Evolutionary conservation across 2,329 filamentous ascomycete genomes (phyloP).

Genomic region (Raffaelea ambrosiae): DNA sequence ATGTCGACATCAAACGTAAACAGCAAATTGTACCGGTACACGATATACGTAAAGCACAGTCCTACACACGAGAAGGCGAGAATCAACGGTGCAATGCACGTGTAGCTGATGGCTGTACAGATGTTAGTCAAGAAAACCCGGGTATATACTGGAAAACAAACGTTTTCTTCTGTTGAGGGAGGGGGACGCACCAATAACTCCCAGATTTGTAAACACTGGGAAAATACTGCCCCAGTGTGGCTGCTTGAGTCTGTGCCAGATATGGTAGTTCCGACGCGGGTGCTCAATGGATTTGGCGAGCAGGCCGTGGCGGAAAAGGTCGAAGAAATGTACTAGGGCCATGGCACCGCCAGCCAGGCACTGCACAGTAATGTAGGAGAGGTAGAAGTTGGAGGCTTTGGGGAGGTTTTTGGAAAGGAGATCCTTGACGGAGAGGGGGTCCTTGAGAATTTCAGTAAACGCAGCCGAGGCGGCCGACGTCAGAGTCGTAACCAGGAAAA

Average conservation of each 20-base stretch:
- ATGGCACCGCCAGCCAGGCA: constrained; percentile 69
- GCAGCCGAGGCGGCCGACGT: constrained; percentile 63
- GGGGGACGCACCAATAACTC: constrained; percentile 49
- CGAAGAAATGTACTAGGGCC: constrained; percentile 64
- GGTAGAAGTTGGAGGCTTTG: constrained; percentile 68
- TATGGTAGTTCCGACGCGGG: constrained; percentile 70
- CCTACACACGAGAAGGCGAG: constrained; percentile 72
- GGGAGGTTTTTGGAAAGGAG: constrained; percentile 59
- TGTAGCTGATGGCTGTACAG: constrained; percentile 61
- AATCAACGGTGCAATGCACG: constrained; percentile 75
- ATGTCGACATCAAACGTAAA: constrained; percentile 72
- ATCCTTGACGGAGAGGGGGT: constrained; percentile 47
- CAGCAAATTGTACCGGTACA: constrained; percentile 79
- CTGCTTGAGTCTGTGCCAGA: constrained; percentile 60
- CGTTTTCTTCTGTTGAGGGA: neutral
- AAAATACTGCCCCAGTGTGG: constrained; percentile 72
- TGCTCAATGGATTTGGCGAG: constrained; percentile 67
- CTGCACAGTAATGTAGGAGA: constrained; percentile 80
- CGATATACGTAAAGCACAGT: constrained; percentile 70
- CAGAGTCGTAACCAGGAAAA: constrained; percentile 75
- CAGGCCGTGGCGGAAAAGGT: constrained; percentile 34
- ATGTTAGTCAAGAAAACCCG: too few relatives aligned
- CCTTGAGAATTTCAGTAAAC: constrained; percentile 43
- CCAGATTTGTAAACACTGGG: constrained; percentile 66
- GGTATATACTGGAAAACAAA: too few relatives aligned